A percentile compares a stretch with the other conserved stretches of the same genome.
Conservation (phyloP, 176 grass and related monocot species). For the maize (Zea mays) region DNA sequence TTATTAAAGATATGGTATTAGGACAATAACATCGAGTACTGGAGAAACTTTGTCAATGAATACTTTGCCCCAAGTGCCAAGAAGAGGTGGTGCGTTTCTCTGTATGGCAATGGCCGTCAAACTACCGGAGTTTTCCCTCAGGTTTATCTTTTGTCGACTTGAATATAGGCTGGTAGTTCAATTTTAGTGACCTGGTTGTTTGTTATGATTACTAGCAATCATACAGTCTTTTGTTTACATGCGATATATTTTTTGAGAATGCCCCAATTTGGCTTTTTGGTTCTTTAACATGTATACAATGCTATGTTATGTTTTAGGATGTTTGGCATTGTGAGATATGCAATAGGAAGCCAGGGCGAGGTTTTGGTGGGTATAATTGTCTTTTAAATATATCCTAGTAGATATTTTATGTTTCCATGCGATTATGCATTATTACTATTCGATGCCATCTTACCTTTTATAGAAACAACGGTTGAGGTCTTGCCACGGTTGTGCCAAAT, state of each 20-base stretch:
- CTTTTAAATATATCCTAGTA: slow-evolving; percentile 11
- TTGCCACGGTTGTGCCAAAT: slow-evolving; percentile 94
- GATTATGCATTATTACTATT: not conserved
- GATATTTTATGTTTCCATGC: not conserved
- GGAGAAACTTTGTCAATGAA: slow-evolving; percentile 93
- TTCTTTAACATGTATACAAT: slow-evolving; percentile 8
- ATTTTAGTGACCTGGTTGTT: not conserved
- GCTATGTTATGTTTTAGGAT: slow-evolving; percentile 55
- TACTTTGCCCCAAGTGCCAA: slow-evolving; percentile 94
- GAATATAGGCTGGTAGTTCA: not conserved
- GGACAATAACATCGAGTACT: slow-evolving; percentile 99
- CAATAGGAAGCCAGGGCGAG: slow-evolving; percentile 81
- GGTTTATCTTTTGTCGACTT: slow-evolving; percentile 45
- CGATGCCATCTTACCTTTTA: slow-evolving; percentile 22
- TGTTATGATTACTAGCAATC: not conserved
- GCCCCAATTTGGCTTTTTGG: not conserved
- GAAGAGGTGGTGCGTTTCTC: slow-evolving; percentile 99
- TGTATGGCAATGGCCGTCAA: slow-evolving; percentile 91
- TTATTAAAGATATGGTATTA: slow-evolving; percentile 32
- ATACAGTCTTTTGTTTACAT: not conserved
- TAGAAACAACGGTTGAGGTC: slow-evolving; percentile 96
- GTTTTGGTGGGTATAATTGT: slow-evolving; percentile 71
- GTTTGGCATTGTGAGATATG: slow-evolving; percentile 99
- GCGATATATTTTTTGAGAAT: not conserved
- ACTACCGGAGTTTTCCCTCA: slow-evolving; percentile 99